These are phyloP conservation scores for Mrakia hoshinonis DNA, from an alignment of 768 basidiomycete species.

Conservation along the genomic window DNA sequence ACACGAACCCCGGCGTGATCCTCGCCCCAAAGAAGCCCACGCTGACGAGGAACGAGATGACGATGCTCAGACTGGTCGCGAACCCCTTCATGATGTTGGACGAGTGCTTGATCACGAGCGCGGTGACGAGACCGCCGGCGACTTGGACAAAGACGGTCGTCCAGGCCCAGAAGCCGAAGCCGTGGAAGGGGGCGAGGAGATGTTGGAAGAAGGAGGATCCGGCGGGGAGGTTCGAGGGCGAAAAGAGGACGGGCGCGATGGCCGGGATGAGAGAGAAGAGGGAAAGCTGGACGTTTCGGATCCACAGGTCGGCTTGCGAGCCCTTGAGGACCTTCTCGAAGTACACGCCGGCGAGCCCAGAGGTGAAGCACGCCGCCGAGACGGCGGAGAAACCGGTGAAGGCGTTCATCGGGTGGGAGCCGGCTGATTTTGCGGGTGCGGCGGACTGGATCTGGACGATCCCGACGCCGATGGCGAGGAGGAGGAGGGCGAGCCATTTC, in stretches of 20 bases:
- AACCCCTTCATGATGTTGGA: constrained; percentile 85
- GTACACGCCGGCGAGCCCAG: constrained; percentile 92
- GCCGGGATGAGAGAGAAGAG: constrained; percentile 89
- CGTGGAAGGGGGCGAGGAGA: constrained; percentile 52
- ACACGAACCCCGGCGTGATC: constrained; percentile 73
- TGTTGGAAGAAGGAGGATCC: background rate
- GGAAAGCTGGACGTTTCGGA: constrained; percentile 91
- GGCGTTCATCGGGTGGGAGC: constrained; percentile 54
- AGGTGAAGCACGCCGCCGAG: constrained; percentile 82
- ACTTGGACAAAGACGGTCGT: constrained; percentile 81
- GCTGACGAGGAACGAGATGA: constrained; percentile 87
- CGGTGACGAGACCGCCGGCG: constrained; percentile 82
- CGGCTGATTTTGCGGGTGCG: constrained; percentile 14
- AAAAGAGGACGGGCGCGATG: constrained; percentile 62
- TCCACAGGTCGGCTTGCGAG: constrained; percentile 91
- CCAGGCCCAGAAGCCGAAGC: constrained; percentile 89
- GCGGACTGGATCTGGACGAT: constrained; percentile 81
- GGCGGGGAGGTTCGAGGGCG: constrained; percentile 11
- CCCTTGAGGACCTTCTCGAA: constrained; percentile 59
- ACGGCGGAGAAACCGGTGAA: constrained; percentile 84
- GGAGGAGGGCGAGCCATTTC: constrained; percentile 78
- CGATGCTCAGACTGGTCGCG: constrained; percentile 86
- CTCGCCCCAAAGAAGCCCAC: constrained; percentile 82
- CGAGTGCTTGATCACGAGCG: constrained; percentile 87
- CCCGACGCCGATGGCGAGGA: constrained; percentile 79